Conservation (phyloP, 106 monocot genomes). For the Ottelia alismoides region DNA sequence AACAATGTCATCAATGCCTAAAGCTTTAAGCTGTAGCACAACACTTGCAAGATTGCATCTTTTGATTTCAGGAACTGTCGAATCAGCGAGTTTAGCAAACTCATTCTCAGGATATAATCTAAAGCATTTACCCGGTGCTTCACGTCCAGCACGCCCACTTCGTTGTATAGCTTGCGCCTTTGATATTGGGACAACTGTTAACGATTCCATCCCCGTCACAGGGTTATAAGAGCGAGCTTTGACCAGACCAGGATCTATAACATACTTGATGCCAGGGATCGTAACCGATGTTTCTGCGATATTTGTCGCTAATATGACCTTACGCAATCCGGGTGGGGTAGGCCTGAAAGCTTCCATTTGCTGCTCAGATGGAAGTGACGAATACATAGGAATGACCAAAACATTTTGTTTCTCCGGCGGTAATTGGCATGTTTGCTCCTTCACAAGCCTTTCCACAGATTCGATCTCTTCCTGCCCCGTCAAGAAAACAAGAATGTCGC, state of each 20-base stretch:
- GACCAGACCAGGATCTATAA: conserved; percentile 90
- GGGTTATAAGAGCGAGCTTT: conserved; percentile 86
- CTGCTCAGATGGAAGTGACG: conserved; percentile 88
- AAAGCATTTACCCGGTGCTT: conserved; percentile 86
- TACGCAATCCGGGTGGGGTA: conserved; percentile 57
- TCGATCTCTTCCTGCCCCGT: conserved; percentile 99
- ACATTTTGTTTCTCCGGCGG: conserved; percentile 48
- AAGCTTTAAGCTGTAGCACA: conserved; percentile 88
- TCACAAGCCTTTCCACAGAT: conserved; percentile 77
- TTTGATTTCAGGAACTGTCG: conserved; percentile 88
- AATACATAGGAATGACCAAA: conserved; percentile 66
- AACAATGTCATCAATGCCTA: conserved; percentile 83
- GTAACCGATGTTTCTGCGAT: conserved; percentile 98
- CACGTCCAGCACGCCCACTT: conserved; percentile 96
- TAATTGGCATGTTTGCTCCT: conserved; percentile 42
- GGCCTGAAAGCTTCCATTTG: conserved; percentile 92
- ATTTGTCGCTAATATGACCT: conserved; percentile 97
- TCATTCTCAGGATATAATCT: conserved; percentile 81
- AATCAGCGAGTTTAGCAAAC: conserved; percentile 67
- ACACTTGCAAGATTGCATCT: conserved; percentile 92
- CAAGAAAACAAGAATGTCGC: conserved; percentile 93
- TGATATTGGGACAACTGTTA: conserved; percentile 64
- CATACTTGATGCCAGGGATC: conserved; percentile 96
- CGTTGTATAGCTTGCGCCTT: conserved; percentile 98
- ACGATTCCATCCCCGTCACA: conserved; percentile 84